Evolutionary conservation across 192 early-diverging fungal genomes (phyloP).

Genomic region (Linnemannia elongata): DNA sequence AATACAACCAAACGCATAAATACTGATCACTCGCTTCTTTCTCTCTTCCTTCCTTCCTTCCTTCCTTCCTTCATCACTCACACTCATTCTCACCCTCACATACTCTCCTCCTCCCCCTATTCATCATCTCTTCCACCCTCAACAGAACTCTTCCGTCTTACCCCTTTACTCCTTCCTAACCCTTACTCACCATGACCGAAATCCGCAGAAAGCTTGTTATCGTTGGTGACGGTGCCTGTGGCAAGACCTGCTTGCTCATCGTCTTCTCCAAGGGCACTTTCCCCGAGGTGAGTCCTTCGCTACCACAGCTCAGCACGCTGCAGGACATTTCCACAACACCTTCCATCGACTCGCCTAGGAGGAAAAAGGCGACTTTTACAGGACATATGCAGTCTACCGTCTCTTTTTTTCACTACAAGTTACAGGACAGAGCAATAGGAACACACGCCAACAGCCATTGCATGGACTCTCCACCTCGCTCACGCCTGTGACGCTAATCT

Average conservation of each 20-base stretch:
- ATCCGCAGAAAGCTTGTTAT: slow-evolving; percentile 90
- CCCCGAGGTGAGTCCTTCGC: slow-evolving; percentile 76
- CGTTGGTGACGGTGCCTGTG: slow-evolving; percentile 94
- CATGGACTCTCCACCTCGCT: too few species aligned
- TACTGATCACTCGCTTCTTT: neutral
- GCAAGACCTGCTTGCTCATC: slow-evolving; percentile 92
- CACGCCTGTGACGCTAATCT: too few species aligned
- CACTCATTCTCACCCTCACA: neutral
- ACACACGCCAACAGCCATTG: too few species aligned
- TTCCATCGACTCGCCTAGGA: neutral
- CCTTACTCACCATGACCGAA: slow-evolving; percentile 63
- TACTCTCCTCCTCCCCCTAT: neutral
- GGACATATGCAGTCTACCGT: too few species aligned
- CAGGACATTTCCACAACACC: neutral
- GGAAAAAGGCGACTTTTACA: neutral
- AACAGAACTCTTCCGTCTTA: neutral
- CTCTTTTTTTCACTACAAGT: neutral
- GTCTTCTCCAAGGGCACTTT: slow-evolving; percentile 89
- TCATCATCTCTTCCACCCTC: neutral
- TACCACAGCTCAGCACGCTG: neutral
- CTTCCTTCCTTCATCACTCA: neutral
- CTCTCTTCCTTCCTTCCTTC: neutral
- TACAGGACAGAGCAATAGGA: too few species aligned
- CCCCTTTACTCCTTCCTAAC: neutral
- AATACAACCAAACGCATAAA: neutral